Conservation (phyloP, 2,329 filamentous ascomycete species). For the Elsinoe fawcettii region DNA sequence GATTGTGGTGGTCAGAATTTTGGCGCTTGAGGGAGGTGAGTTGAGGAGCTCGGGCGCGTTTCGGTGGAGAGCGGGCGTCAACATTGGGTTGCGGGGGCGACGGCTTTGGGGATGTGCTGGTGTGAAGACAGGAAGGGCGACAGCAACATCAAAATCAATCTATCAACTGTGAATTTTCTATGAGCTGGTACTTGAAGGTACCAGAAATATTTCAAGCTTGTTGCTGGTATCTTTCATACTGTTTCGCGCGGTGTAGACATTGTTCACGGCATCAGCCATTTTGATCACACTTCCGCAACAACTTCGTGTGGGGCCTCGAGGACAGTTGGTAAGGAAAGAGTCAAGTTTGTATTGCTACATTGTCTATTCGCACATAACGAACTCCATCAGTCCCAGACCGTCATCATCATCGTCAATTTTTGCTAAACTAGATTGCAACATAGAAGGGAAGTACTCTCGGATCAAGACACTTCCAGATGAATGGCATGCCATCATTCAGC, state of each 20-base stretch:
- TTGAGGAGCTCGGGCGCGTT: not conserved
- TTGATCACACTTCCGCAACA: not conserved
- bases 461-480: constrained; percentile 34
- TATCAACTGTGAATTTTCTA: too few relatives aligned
- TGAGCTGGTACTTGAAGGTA: too few relatives aligned
- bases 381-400: not conserved
- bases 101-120: not conserved
- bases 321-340: too few relatives aligned
- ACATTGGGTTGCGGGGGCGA: constrained; percentile 10
- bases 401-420: not conserved
- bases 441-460: constrained; percentile 23
- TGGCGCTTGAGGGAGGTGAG: constrained; percentile 2
- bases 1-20: not conserved
- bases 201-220: too few relatives aligned
- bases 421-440: constrained; percentile 20
- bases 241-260: too few relatives aligned
- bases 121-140: not conserved
- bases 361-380: not conserved
- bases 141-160: not conserved
- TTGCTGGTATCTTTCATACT: too few relatives aligned
- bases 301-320: too few relatives aligned
- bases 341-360: not conserved
- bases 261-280: too few relatives aligned
- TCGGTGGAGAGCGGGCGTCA: not conserved
- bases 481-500: constrained; percentile 42